A percentile compares a stretch with the other conserved stretches of the same genome.
Evolutionary conservation across 23 red algal genomes (phyloP).

Genomic region (Agarophyton chilense): DNA sequence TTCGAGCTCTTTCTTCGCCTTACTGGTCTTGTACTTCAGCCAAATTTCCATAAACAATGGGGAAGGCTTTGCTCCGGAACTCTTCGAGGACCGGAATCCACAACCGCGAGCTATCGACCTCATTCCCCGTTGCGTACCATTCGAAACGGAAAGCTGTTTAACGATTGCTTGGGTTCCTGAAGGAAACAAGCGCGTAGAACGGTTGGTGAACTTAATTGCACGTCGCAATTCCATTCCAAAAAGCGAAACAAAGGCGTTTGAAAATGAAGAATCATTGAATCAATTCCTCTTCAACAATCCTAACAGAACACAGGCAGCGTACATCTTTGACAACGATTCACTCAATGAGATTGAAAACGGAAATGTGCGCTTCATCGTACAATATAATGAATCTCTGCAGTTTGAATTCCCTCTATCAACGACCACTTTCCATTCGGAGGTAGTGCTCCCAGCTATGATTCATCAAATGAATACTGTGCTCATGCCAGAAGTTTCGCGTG

Average conservation of each 20-base stretch:
- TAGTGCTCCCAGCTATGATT: constrained; percentile 83
- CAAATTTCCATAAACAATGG: constrained; percentile 60
- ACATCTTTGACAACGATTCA: constrained; percentile 85
- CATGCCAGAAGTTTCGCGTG: constrained; percentile 58
- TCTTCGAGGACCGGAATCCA: constrained; percentile 32
- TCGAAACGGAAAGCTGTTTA: constrained; percentile 48
- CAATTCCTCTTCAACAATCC: constrained; percentile 61
- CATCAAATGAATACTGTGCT: constrained; percentile 88
- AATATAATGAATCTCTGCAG: constrained; percentile 87
- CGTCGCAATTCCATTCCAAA: constrained; percentile 24
- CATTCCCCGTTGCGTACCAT: constrained; percentile 63
- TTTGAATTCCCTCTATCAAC: constrained; percentile 68
- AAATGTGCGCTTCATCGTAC: constrained; percentile 83
- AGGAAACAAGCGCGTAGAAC: not conserved
- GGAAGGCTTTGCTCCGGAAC: constrained; percentile 51
- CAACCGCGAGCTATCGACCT: not conserved
- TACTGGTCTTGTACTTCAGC: constrained; percentile 66
- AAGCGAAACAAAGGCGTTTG: constrained; percentile 49
- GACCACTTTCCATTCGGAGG: constrained; percentile 42
- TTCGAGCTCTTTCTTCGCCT: constrained; percentile 43
- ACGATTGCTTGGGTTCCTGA: constrained; percentile 61
- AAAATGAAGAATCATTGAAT: constrained; percentile 57
- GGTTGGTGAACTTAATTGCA: constrained; percentile 31
- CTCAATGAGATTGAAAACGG: constrained; percentile 60
- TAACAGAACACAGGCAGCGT: constrained; percentile 90